A percentile compares a stretch with the other conserved stretches of the same genome.
Evolutionary conservation across 2,329 filamentous ascomycete genomes (phyloP).

Genomic region (Fusarium cicatricum): DNA sequence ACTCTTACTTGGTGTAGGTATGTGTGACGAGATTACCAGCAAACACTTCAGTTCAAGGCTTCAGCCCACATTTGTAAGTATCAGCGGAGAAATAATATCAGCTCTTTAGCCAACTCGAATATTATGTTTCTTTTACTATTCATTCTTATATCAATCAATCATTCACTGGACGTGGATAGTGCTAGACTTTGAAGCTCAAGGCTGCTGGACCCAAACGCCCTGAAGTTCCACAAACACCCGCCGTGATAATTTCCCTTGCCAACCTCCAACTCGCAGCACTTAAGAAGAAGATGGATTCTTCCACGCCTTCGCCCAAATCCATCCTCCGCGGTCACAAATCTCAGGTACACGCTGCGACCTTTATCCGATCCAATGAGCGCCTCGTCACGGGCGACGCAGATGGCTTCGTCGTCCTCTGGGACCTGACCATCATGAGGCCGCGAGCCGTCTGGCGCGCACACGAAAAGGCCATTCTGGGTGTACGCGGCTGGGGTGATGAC

Average conservation of each 20-base stretch:
- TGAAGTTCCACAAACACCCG: neutral
- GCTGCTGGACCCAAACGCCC: neutral
- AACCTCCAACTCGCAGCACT: neutral
- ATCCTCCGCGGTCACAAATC: conserved; percentile 87
- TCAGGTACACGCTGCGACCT: conserved; percentile 79
- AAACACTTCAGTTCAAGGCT: no score
- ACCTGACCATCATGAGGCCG: conserved; percentile 80
- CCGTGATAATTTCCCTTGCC: neutral
- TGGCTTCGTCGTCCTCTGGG: conserved; percentile 89
- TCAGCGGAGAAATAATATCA: no score
- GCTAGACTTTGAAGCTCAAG: neutral
- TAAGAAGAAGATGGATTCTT: conserved; percentile 40
- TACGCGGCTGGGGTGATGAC: conserved; percentile 74
- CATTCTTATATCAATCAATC: no score
- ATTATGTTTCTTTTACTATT: no score
- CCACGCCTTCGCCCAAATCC: conserved; percentile 55
- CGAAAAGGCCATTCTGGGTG: conserved; percentile 76
- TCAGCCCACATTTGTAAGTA: no score
- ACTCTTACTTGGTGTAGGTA: no score
- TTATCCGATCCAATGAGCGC: conserved; percentile 76
- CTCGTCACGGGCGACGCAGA: conserved; percentile 89
- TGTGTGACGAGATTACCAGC: no score
- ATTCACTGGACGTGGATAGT: no score
- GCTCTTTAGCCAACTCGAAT: no score
- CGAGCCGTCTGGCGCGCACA: conserved; percentile 89